Conservation (phyloP, 805 yeast species). For the Ogataea glucozyma region DNA sequence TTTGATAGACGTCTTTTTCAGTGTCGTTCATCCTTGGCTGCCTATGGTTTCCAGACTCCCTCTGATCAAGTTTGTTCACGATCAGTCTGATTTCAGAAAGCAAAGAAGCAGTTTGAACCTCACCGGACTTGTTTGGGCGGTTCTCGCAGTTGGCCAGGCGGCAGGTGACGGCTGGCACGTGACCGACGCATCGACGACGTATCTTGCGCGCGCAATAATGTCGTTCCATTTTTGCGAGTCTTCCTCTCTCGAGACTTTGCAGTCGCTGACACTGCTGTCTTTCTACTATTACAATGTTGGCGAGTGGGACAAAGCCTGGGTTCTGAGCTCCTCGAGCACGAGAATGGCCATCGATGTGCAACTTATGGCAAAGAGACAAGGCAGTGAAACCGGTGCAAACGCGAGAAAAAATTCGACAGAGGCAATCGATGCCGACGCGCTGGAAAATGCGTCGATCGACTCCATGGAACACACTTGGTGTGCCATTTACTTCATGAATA, state of each 20-base stretch:
- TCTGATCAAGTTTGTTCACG: conserved; percentile 8
- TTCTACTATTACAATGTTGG: conserved; percentile 7
- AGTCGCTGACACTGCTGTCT: conserved; percentile 4
- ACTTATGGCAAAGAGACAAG: no score
- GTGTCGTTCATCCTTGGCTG: conserved; percentile 10
- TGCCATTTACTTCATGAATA: conserved; percentile 7
- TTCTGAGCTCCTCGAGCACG: conserved; percentile 7
- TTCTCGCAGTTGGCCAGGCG: conserved; percentile 8
- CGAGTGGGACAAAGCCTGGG: conserved; percentile 10
- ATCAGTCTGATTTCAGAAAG: conserved; percentile 4
- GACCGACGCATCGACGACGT: conserved; percentile 4
- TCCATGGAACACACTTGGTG: conserved; percentile 8
- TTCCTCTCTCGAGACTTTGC: conserved; percentile 8
- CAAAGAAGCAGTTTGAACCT: conserved; percentile 5
- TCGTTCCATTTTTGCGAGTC: conserved; percentile 6
- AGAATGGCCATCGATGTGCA: conserved; percentile 7
- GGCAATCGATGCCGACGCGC: no score
- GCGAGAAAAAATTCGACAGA: no score
- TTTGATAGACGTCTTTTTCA: conserved; percentile 7
- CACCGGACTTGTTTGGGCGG: conserved; percentile 8
- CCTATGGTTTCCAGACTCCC: conserved; percentile 7
- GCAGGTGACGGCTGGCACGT: conserved; percentile 8
- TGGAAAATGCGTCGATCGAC: background rate
- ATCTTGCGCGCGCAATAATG: conserved; percentile 5
- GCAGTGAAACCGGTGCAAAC: no score